Base-by-base conservation (phyloP, 176 grass and related monocot species). In the Zoysia pacifica region DNA sequence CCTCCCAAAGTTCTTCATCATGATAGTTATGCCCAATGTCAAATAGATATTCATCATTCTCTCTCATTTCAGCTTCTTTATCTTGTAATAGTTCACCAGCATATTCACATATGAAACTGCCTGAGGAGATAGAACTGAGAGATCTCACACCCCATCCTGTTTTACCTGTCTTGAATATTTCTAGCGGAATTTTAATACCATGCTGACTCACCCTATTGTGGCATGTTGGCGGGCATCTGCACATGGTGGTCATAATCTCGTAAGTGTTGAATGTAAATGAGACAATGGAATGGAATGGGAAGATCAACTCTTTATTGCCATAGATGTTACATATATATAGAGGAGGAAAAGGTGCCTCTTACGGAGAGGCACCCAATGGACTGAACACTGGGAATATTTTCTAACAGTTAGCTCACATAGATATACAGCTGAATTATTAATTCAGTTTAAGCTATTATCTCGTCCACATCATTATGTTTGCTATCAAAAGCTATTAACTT, bases 121-220 rank as follows among this genome's bases (percentile, higher is more conserved):
- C 92, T n/a, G 89, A 89, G 52, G 92, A 39, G 59, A 94, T 92
- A 48, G 89, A 94, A 38, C 85, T 65, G 44, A 89, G 58, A 15
- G 92, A 94, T 87, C 89, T 92, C 74, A 94, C 84, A 50, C 92
- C 92, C 92, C 89, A 94, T 48, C 87, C 92, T 65, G 69, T 89
- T 35, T 62, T 70, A 8, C 69, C 60, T 2, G 89, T 94, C 70
- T 89, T 92, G 63, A 94, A 94, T 78, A 94, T 87, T 72, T 92
- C 92, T 20, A 94, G 81, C 7, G 63, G 81, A 85, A 91, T 89
- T 87, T 85, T 89, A 62, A 92, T 36, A 62, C 89, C 92, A 77
- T 76, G 86, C 60, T 94, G 92, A 77, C 89, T 94, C 58, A 85
- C 92, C 74, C 92, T 84, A 77, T 94, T 92, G 81, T 89, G 83